A percentile compares a stretch with the other conserved stretches of the same genome.
phyloP scores from a whole-genome alignment of 495 filamentous ascomycete genomes.

The Penicillium antarcticum region DNA sequence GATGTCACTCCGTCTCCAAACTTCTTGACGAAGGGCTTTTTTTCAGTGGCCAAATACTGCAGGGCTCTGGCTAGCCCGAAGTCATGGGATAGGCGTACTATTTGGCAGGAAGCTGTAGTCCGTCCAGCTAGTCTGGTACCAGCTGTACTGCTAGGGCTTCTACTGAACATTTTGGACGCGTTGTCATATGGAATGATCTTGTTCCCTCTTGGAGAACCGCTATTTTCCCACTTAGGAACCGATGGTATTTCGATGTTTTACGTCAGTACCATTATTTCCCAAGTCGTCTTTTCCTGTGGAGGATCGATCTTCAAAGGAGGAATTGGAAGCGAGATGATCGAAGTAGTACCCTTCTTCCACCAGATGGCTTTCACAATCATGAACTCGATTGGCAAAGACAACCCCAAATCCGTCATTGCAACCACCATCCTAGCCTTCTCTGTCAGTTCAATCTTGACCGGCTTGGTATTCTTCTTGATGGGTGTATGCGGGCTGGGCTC shows the following conservation, averaged over 20 bases:
- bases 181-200: conserved; percentile 97
- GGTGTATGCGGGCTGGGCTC: conserved; percentile 81
- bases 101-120: conserved; percentile 63
- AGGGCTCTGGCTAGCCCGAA: conserved; percentile 54
- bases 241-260: conserved; percentile 99
- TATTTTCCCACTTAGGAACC: conserved; percentile 79
- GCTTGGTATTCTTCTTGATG: conserved; percentile 85
- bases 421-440: conserved; percentile 91
- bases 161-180: conserved; percentile 91
- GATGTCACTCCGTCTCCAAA: conserved; percentile 8
- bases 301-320: conserved; percentile 89
- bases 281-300: conserved; percentile 82
- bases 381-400: conserved; percentile 68
- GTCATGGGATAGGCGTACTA: conserved; percentile 62
- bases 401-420: conserved; percentile 79
- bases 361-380: conserved; percentile 94
- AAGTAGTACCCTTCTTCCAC: conserved; percentile 96
- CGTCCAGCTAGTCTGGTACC: conserved; percentile 70
- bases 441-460: conserved; percentile 86
- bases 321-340: conserved; percentile 97
- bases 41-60: conserved; percentile 22
- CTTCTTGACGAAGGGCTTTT: conserved; percentile 18
- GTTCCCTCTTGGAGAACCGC: conserved; percentile 80
- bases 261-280: conserved; percentile 91
- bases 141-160: conserved; percentile 79